Base-by-base conservation (phyloP, 306 rosid species). In the Cicer judaicum region DNA sequence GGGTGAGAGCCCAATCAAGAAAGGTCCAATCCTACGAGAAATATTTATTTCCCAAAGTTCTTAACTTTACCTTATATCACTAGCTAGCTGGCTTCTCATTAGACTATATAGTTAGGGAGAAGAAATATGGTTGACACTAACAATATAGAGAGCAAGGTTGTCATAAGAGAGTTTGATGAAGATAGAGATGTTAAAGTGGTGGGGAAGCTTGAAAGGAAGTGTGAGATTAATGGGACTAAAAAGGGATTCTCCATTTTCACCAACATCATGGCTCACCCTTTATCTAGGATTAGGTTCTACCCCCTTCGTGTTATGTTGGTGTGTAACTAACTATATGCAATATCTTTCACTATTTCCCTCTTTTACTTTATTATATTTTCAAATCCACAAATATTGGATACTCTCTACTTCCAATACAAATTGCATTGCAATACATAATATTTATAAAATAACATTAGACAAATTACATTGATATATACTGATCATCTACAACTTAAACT, bases 291-390 rank as follows among this genome's bases (percentile, higher is more conserved):
- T 83, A 78, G 89, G 81, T 79, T 89, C 85, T 91, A 85, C 60
- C 92, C 89, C 24, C 87, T 91, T 81, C 93, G 70, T 84, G 70
- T 89, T 66, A 87, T 89, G 77, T 81, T 91, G 97, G 93, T 91
- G 70, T 78, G 88, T 85, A 65, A 8, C 49, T 36, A 13, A 36
- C 62, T 68, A 43, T 71, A 48, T 8, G 29, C 29, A 10, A 64
- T 38, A 19, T 43, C 65, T 67, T 77, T 73, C 29, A 39, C 34
- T 24, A 24, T 24, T 64, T 67, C 19, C 24, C 43, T 39, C 36
- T 42, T 16, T 50, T 34, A 10, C 60, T 60, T 29, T 1, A 69
- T 15, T 70, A 65, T 68, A 68, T 68, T 64, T 75, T n/a, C 59
- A 81, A 75, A 76, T 78, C 69, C 70, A 62, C 55, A 24, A 24